Evolutionary conservation across 805 yeast genomes (phyloP).

Genomic region (Pichia membranifaciens): DNA sequence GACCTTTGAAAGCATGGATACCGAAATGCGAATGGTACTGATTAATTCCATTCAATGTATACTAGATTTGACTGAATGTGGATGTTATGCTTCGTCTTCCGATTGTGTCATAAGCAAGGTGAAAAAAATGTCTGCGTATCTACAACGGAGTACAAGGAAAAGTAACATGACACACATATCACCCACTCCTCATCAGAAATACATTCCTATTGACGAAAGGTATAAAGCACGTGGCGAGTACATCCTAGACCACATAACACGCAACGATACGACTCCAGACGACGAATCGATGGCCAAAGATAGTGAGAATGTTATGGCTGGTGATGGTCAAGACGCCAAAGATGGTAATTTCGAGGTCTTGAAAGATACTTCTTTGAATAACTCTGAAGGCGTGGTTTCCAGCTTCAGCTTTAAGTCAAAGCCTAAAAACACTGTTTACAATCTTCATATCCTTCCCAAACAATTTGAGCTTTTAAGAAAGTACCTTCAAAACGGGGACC

Average conservation of each 20-base stretch:
- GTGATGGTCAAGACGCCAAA: background rate
- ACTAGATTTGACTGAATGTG: conserved; percentile 46
- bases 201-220: conserved; percentile 30
- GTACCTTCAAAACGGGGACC: conserved; percentile 2
- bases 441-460: conserved; percentile 13
- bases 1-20: conserved; percentile 48
- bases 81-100: conserved; percentile 52
- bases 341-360: background rate
- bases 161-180: conserved; percentile 28
- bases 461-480: conserved; percentile 12
- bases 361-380: background rate
- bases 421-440: conserved; percentile 7
- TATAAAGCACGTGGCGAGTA: conserved; percentile 22
- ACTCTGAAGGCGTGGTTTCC: background rate
- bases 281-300: background rate
- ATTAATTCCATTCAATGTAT: conserved; percentile 60
- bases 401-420: conserved; percentile 7
- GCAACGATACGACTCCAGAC: background rate
- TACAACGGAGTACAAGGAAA: conserved; percentile 56
- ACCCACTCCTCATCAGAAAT: conserved; percentile 26
- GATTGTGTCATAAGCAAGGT: conserved; percentile 57
- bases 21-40: conserved; percentile 47
- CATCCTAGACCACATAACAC: conserved; percentile 9
- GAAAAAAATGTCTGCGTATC: conserved; percentile 54
- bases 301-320: background rate